These are phyloP conservation scores for Penicillium sp. DNA, from an alignment of 2,329 filamentous ascomycete species.

Conservation along the genomic window DNA sequence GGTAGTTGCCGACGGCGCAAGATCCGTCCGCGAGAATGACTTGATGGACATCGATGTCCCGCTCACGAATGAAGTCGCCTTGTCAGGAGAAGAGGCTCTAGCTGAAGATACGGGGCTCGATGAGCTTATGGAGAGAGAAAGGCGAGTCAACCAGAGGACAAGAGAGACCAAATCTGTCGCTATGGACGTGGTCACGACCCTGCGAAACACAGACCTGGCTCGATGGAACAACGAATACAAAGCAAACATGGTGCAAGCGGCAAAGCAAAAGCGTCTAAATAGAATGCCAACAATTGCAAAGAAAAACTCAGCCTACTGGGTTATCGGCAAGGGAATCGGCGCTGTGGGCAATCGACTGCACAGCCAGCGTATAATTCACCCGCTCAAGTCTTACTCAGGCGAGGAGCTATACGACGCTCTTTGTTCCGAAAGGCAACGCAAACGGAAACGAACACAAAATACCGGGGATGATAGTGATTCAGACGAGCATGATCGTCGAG, in stretches of 20 bases:
- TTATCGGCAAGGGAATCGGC: slow-evolving; percentile 58
- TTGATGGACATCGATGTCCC: background rate
- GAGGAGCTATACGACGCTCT: slow-evolving; percentile 52
- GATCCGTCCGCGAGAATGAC: background rate
- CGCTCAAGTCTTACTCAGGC: slow-evolving; percentile 60
- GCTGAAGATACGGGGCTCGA: background rate
- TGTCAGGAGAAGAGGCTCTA: background rate
- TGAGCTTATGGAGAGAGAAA: slow-evolving; percentile 17
- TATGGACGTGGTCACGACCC: slow-evolving; percentile 50
- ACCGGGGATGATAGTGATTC: slow-evolving; percentile 9
- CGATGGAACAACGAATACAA: slow-evolving; percentile 60
- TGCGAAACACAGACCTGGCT: slow-evolving; percentile 57
- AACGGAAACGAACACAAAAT: background rate
- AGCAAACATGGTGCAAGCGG: slow-evolving; percentile 57
- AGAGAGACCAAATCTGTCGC: slow-evolving; percentile 43
- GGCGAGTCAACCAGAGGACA: slow-evolving; percentile 27
- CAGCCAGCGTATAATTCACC: slow-evolving; percentile 42
- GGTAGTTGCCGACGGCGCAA: background rate
- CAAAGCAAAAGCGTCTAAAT: slow-evolving; percentile 45
- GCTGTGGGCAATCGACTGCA: slow-evolving; percentile 51
- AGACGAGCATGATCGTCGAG: slow-evolving; percentile 31
- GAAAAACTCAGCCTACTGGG: slow-evolving; percentile 62
- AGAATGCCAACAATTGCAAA: slow-evolving; percentile 51
- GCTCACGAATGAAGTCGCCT: background rate
- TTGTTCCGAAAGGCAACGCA: slow-evolving; percentile 31